Percentiles rank a stretch among this genome's conserved stretches.
Evolutionary conservation across 805 yeast species (phyloP).

Genomic region (Kazachstania africana): DNA sequence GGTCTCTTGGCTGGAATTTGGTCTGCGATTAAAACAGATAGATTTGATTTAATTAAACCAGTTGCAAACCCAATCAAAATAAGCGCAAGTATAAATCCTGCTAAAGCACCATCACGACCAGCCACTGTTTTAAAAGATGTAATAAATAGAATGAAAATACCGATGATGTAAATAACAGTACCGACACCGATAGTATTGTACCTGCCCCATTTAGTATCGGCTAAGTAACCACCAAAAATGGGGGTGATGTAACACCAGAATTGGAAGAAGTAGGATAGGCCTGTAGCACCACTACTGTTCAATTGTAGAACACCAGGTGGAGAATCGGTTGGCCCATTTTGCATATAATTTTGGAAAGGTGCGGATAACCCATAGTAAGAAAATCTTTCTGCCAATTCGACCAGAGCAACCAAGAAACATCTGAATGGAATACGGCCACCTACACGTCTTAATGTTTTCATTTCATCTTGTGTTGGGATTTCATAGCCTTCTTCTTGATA

Average conservation of each 20-base stretch:
- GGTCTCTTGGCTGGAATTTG: constrained; percentile 54
- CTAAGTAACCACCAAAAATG: constrained; percentile 59
- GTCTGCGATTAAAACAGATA: constrained; percentile 60
- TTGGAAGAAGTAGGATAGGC: constrained; percentile 64
- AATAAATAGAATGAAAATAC: constrained; percentile 52
- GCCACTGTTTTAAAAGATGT: constrained; percentile 55
- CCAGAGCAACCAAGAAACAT: constrained; percentile 44
- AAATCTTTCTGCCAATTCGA: constrained; percentile 73
- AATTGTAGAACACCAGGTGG: constrained; percentile 47
- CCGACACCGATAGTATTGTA: constrained; percentile 55
- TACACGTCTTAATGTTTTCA: constrained; percentile 20
- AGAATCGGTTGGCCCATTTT: constrained; percentile 34
- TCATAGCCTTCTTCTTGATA: too few relatives aligned
- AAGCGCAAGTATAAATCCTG: constrained; percentile 39
- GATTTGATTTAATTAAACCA: constrained; percentile 71
- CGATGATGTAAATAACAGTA: constrained; percentile 45
- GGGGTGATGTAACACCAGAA: constrained; percentile 81
- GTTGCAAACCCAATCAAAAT: constrained; percentile 60
- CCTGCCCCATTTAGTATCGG: constrained; percentile 68
- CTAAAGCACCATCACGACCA: constrained; percentile 41
- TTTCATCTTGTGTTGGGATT: constrained; percentile 22
- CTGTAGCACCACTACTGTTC: constrained; percentile 55
- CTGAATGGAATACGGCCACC: constrained; percentile 37
- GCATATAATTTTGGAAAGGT: constrained; percentile 73
- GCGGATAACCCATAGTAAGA: constrained; percentile 70